Evolutionary conservation across 352 stramenopile genomes (phyloP), one percentile per base, ranked within the genome.

Genomic region (Phytophthora palmivora): DNA sequence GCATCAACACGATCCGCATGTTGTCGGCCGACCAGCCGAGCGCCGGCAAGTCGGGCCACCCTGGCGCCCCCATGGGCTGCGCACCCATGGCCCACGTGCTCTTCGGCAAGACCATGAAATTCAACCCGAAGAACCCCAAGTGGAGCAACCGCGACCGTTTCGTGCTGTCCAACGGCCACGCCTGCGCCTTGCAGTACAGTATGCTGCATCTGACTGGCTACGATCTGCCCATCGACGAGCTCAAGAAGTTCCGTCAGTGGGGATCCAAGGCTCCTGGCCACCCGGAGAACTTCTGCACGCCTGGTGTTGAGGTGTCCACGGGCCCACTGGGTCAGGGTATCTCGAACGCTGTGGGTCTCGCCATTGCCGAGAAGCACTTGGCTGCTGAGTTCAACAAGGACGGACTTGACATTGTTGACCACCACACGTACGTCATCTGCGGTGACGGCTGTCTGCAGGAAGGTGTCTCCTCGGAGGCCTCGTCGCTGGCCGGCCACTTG

Each of bases 351-450:
- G 97, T 99, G 33, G 98, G 63, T 54, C 81, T 99, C 46, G 97
- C 97, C 46, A 98, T 99, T 60, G 97, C 96, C 3, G 96, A 99
- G 83, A 95, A 94, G 67, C 96, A 99, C 78, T 74, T 99, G 43
- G 97, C 96, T n/a, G 96, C 97, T 19, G 89, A 87, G 59, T 99
- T 98, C 88, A 99, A 99, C 88, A 96, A 97, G 59, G 92, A 98
- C 43, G 89, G 78, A 22, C 89, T 95, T 58, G 78, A 96, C 58
- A 82, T 99, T 37, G 93, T 99, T 58, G 94, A 99, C 78, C 97
- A 99, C 84, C 98, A 97, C 84, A 99, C 97, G 62, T 99, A 97
- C 75, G 97, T 99, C 18, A 99, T 99, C 74, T 99, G 97, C 72
- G 97, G 98, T 53, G 98, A 99, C 72, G 98, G 98, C 38, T 99